Evolutionary conservation across 805 yeast genomes (phyloP).

Genomic region (Pichia rugopelliculosa): DNA sequence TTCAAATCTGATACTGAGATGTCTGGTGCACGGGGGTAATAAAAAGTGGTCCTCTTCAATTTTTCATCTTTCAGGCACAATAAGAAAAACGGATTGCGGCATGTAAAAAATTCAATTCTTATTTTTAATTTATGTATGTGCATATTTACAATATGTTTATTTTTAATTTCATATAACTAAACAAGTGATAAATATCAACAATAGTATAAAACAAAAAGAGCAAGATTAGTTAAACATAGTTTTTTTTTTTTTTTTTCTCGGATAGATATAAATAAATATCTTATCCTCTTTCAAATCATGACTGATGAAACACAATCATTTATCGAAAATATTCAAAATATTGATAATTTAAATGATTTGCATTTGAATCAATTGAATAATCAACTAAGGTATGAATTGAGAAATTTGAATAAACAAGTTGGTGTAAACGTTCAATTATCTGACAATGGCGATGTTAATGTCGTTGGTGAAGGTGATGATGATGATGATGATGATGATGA

Average conservation of each 20-base stretch:
- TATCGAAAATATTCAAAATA: slow-evolving; percentile 6
- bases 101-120: too few relatives aligned
- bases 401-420: slow-evolving; percentile 7
- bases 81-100: too few relatives aligned
- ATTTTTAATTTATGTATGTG: too few relatives aligned
- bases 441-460: slow-evolving; percentile 1
- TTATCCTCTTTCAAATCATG: slow-evolving; percentile 10
- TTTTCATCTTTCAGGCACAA: too few relatives aligned
- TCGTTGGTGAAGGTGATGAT: background rate
- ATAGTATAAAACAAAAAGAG: too few relatives aligned
- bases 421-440: slow-evolving; percentile 1
- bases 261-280: slow-evolving; percentile 4
- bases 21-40: too few relatives aligned
- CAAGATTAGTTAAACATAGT: too few relatives aligned
- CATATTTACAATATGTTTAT: too few relatives aligned
- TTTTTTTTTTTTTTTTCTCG: background rate
- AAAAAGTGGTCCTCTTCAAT: too few relatives aligned
- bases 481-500: background rate
- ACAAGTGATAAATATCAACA: too few relatives aligned
- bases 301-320: slow-evolving; percentile 6
- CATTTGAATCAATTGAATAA: slow-evolving; percentile 9
- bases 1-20: too few relatives aligned
- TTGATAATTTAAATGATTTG: slow-evolving; percentile 8
- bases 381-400: slow-evolving; percentile 8
- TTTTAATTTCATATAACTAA: too few relatives aligned